These are phyloP conservation scores for Carex littledalei DNA, from an alignment of 176 grass and related monocot species.

Conservation along the genomic window DNA sequence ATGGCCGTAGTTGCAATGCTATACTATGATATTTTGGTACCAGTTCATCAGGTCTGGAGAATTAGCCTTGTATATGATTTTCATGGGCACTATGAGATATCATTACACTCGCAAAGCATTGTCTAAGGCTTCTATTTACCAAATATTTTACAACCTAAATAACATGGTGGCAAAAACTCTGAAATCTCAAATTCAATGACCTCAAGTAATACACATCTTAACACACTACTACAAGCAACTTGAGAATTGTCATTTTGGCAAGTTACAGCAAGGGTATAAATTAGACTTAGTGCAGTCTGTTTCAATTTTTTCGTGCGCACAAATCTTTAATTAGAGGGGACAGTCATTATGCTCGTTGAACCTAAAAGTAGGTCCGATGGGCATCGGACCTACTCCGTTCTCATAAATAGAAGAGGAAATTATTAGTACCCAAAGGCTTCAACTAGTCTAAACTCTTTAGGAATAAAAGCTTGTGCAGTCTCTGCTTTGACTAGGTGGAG, in stretches of 20 bases:
- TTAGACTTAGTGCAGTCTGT: too few species aligned
- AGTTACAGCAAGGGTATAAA: neutral
- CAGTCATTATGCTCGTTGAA: too few species aligned
- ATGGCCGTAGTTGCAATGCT: neutral
- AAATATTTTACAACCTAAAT: neutral
- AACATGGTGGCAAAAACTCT: neutral
- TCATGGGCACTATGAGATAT: too few species aligned
- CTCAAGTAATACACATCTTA: neutral
- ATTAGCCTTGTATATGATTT: neutral
- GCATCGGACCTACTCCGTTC: too few species aligned
- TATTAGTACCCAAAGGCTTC: slow-evolving; percentile 66
- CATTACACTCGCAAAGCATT: too few species aligned
- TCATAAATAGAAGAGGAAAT: neutral
- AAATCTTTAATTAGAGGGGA: too few species aligned
- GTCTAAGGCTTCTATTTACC: neutral
- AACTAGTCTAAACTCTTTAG: slow-evolving; percentile 68
- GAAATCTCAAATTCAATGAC: neutral
- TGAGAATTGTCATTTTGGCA: neutral
- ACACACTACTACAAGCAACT: neutral
- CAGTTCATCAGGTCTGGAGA: neutral
- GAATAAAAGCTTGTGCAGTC: slow-evolving; percentile 75
- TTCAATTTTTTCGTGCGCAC: too few species aligned
- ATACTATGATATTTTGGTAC: neutral
- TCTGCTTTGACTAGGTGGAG: slow-evolving; percentile 95
- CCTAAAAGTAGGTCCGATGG: too few species aligned